Conservation (phyloP, 106 monocot species). For the Dendrobium nobile region DNA sequence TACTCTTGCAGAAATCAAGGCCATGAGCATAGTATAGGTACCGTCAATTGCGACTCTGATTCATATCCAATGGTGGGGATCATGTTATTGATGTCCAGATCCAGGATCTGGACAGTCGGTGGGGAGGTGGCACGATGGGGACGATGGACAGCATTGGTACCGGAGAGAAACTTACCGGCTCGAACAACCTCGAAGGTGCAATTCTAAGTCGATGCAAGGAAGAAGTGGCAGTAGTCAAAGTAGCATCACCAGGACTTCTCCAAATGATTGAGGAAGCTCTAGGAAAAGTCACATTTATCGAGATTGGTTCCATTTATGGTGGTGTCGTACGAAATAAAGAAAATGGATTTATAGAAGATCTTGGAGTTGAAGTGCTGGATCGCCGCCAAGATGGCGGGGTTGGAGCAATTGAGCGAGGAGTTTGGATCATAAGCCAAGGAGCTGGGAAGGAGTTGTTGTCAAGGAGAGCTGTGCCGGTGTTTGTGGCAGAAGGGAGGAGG, state of each 20-base stretch:
- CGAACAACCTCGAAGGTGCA: constrained; percentile 31
- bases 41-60: constrained; percentile 32
- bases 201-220: constrained; percentile 24
- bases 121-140: constrained; percentile 2
- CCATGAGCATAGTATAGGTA: constrained; percentile 70
- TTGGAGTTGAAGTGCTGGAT: constrained; percentile 58
- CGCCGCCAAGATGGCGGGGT: constrained; percentile 37
- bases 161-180: constrained; percentile 72
- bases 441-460: not conserved
- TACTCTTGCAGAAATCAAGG: constrained; percentile 82
- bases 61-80: constrained; percentile 75
- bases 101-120: constrained; percentile 34
- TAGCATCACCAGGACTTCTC: constrained; percentile 77
- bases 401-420: constrained; percentile 64
- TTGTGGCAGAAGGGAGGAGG: constrained; percentile 10
- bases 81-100: constrained; percentile 65
- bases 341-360: constrained; percentile 26
- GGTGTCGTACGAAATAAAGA: constrained; percentile 59
- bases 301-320: constrained; percentile 51
- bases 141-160: constrained; percentile 36
- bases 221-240: constrained; percentile 74
- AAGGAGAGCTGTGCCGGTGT: constrained; percentile 19
- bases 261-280: constrained; percentile 65
- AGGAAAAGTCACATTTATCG: constrained; percentile 66
- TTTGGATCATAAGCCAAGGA: constrained; percentile 35